Conservation (phyloP, 2,329 filamentous ascomycete species). For the Aspergillus arachidicola region DNA sequence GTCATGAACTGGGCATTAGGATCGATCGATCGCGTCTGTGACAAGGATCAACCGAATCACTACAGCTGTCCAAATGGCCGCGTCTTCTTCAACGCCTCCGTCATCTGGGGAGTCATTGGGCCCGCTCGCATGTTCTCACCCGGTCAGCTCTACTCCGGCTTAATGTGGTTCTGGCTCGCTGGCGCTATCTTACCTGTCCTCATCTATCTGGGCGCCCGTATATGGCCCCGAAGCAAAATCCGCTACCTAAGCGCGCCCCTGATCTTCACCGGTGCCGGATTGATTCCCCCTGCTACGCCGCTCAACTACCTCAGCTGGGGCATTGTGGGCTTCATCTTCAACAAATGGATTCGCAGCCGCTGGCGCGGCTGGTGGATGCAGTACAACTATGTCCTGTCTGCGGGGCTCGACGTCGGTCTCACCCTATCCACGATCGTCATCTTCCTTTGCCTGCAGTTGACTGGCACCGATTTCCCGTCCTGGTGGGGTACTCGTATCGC, state of each 20-base stretch:
- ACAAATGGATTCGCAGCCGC: constrained; percentile 66
- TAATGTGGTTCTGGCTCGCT: constrained; percentile 73
- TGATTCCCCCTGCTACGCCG: constrained; percentile 69
- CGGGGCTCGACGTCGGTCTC: constrained; percentile 69
- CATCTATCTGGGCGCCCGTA: constrained; percentile 63
- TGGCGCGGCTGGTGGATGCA: constrained; percentile 75
- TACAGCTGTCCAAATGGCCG: constrained; percentile 61
- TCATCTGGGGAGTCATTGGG: constrained; percentile 75
- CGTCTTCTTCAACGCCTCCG: constrained; percentile 69
- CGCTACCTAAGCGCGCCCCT: constrained; percentile 70
- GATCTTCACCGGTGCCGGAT: constrained; percentile 66
- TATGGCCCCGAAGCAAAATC: constrained; percentile 63
- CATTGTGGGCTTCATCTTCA: constrained; percentile 67
- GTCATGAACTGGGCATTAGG: constrained; percentile 50
- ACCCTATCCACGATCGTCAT: constrained; percentile 69
- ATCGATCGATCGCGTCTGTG: constrained; percentile 67
- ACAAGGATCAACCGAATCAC: constrained; percentile 59
- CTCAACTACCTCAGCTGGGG: constrained; percentile 74
- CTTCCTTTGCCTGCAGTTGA: constrained; percentile 68
- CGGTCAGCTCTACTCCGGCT: constrained; percentile 61
- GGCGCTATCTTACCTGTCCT: constrained; percentile 64
- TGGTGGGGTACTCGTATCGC: constrained; percentile 72
- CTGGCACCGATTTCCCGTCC: constrained; percentile 55
- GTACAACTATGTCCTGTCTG: constrained; percentile 76
- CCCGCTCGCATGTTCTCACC: constrained; percentile 69